Conservation (phyloP, 768 basidiomycete genomes). For the Tulasnella sp. region DNA sequence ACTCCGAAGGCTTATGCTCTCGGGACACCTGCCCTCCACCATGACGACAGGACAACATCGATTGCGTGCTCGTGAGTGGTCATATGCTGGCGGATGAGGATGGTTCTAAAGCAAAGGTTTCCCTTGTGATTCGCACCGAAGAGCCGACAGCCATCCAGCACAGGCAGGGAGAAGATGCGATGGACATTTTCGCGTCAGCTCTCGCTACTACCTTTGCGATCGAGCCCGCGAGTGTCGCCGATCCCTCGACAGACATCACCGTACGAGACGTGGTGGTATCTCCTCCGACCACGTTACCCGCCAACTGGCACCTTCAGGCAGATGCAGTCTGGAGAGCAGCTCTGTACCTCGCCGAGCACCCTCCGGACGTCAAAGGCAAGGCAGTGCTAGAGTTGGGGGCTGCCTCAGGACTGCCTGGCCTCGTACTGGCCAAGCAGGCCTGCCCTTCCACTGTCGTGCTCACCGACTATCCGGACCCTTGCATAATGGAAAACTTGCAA, state of each 20-base stretch:
- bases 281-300: not conserved
- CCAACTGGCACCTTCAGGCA: constrained; percentile 17
- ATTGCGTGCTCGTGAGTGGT: too few relatives aligned
- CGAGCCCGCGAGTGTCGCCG: not conserved
- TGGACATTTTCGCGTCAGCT: constrained; percentile 6
- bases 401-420: constrained; percentile 14
- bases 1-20: too few relatives aligned
- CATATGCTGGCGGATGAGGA: too few relatives aligned
- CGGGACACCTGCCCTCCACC: too few relatives aligned
- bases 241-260: not conserved
- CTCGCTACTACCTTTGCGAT: constrained; percentile 2
- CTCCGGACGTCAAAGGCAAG: not conserved
- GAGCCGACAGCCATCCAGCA: too few relatives aligned
- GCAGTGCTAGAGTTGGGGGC: constrained; percentile 14
- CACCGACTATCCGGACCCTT: constrained; percentile 15
- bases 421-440: not conserved
- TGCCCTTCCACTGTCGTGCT: constrained; percentile 3
- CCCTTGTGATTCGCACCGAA: too few relatives aligned
- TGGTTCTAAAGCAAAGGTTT: too few relatives aligned
- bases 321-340: constrained; percentile 13
- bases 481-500: constrained; percentile 5
- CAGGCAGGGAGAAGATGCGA: constrained; percentile 6
- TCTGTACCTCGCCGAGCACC: constrained; percentile 10
- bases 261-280: constrained; percentile 3
- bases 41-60: too few relatives aligned